Conservation (phyloP, 129 eudicot genomes). For the Dittrichia graveolens region DNA sequence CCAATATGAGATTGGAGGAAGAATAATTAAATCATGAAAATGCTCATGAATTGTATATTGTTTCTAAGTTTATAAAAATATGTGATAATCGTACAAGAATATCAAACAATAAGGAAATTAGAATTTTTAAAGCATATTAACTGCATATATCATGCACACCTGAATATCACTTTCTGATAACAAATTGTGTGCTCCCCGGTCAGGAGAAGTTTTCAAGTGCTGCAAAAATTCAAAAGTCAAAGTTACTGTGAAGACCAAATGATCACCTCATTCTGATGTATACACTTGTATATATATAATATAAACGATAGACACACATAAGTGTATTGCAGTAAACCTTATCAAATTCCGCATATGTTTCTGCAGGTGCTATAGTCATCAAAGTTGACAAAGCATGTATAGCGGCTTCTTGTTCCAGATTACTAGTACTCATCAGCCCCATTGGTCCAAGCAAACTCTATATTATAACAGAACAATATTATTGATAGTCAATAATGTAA, state of each 20-base stretch:
- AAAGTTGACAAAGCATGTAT: constrained; percentile 74
- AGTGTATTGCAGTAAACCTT: constrained; percentile 44
- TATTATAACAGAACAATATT: constrained; percentile 11
- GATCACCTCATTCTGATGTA: background rate
- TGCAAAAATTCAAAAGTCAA: constrained; percentile 36
- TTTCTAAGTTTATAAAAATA: background rate
- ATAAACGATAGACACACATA: no score
- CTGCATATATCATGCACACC: constrained; percentile 44
- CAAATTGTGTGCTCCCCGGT: constrained; percentile 70
- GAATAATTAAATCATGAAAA: constrained; percentile 10
- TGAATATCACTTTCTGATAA: constrained; percentile 78
- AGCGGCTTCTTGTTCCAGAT: constrained; percentile 85
- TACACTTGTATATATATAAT: background rate
- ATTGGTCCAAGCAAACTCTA: constrained; percentile 78
- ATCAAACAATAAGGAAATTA: constrained; percentile 13
- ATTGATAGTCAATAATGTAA: constrained; percentile 8
- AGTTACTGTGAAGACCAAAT: background rate
- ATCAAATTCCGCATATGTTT: constrained; percentile 75
- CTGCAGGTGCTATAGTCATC: constrained; percentile 82
- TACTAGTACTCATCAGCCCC: constrained; percentile 78
- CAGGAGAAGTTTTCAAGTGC: constrained; percentile 76
- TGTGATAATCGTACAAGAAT: constrained; percentile 2
- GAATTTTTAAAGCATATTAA: constrained; percentile 7
- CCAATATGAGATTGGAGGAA: background rate
- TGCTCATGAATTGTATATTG: background rate